Evolutionary conservation across 225 moss, liverwort and hornwort species (phyloP), one percentile per base, ranked within the genome.

Genomic region (Ulota crispa): DNA sequence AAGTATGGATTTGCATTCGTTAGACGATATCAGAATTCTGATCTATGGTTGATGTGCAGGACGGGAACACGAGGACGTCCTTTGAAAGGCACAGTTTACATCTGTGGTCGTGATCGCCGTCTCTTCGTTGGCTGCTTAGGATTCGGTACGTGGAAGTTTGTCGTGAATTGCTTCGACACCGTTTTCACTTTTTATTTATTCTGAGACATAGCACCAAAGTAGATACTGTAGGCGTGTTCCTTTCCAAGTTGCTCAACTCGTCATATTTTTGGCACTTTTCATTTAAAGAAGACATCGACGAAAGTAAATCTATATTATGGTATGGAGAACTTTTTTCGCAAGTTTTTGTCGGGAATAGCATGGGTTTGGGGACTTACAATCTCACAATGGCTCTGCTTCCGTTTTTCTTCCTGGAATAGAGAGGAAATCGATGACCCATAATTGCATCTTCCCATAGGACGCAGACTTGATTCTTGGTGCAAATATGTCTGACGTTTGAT

Each of bases 41-140:
- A 83, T 69, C 19, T 27, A 54, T 83, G 77, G 57, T 83, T 74
- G 24, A 64, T 83, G 57, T 81, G 76, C 67, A 91, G 90, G 78
- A 90, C 91, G 57, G 92, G 91, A 87, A 82, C 88, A 72, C 92
- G 91, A 76, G 88, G 92, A 21, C 85, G 92, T 43, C 92, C 92
- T 18, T 57, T 89, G 81, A 92, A 92, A 83, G 92, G 92, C 79
- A 91, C 89, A 39, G 89, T 92, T 78, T 91, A 92, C 75, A 92
- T 92, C 63, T 92, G 92, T 77, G 92, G 92, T 70, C 87, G 86
- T 68, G 90, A 90, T 82, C 90, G 92, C 59, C 91, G 92, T 24
- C 76, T 83, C 75, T 89, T 92, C 53, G 91, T 92, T 31, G 83
- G 77, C 77, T 85, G 64, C 50, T 84, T 92, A 83, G 89, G 84